These are phyloP conservation scores for Vitis amurensis DNA, from an alignment of 164 flowering plant genomes.

Conservation along the genomic window DNA sequence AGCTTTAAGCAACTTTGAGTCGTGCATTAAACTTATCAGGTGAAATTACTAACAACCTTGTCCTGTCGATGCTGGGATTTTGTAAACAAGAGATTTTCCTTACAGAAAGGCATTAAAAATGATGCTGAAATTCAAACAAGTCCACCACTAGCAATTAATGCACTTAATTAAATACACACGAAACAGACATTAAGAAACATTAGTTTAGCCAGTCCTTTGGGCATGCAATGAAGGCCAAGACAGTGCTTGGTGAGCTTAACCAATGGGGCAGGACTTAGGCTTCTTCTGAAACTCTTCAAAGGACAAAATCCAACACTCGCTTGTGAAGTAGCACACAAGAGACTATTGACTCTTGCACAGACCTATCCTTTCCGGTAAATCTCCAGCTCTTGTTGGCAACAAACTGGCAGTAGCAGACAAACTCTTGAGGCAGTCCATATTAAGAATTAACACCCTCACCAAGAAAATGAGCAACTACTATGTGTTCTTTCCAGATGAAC, in stretches of 20 bases:
- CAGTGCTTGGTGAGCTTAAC: conserved; percentile 69
- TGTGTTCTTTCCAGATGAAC: conserved; percentile 14
- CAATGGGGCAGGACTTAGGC: conserved; percentile 75
- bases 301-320: conserved; percentile 69
- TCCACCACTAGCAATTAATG: background rate
- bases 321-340: conserved; percentile 54
- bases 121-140: background rate
- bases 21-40: conserved; percentile 99
- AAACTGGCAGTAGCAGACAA: conserved; percentile 4
- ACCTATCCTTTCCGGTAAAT: conserved; percentile 59
- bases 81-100: conserved; percentile 97
- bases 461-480: conserved; percentile 1
- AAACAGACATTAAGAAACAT: background rate
- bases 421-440: conserved; percentile 5
- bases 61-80: conserved; percentile 85
- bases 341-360: conserved; percentile 41
- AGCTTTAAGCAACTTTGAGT: conserved; percentile 91
- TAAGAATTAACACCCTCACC: background rate
- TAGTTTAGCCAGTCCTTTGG: conserved; percentile 77
- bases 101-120: conserved; percentile 20
- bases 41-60: conserved; percentile 90
- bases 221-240: conserved; percentile 92
- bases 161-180: background rate
- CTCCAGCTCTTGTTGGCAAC: conserved; percentile 21
- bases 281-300: conserved; percentile 81